Evolutionary conservation across 345 rosid species (phyloP).

Genomic region (Psidium friedrichsthalianum): DNA sequence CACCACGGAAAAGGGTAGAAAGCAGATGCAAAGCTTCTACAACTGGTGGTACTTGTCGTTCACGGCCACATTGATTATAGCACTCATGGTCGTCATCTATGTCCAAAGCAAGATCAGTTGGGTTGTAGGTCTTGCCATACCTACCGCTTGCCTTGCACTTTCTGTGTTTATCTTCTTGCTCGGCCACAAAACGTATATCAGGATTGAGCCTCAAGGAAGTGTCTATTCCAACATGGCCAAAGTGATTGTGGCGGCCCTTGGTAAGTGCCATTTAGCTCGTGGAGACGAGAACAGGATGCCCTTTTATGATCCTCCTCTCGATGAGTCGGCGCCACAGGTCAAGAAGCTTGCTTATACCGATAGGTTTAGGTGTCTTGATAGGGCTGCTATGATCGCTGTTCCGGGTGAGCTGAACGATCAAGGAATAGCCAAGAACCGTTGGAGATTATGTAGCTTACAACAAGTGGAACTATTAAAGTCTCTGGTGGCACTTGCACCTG

Average conservation of each 20-base stretch:
- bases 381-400: constrained; percentile 29
- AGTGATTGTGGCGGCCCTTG: constrained; percentile 31
- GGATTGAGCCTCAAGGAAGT: constrained; percentile 36
- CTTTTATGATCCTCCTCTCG: constrained; percentile 31
- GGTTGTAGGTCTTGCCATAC: constrained; percentile 36
- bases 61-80: constrained; percentile 34
- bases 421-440: constrained; percentile 25
- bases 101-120: constrained; percentile 56
- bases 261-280: constrained; percentile 10
- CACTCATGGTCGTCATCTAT: constrained; percentile 44
- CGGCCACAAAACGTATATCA: constrained; percentile 34
- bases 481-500: constrained; percentile 22
- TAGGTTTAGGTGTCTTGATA: constrained; percentile 32
- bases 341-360: constrained; percentile 23
- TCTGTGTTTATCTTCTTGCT: constrained; percentile 35
- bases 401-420: constrained; percentile 27
- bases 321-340: not conserved
- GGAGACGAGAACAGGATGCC: not conserved
- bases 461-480: constrained; percentile 33
- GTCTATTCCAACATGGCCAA: constrained; percentile 37
- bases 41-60: constrained; percentile 73
- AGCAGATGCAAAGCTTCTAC: constrained; percentile 47
- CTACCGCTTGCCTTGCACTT: constrained; percentile 30
- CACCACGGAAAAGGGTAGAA: constrained; percentile 24
- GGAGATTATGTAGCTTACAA: constrained; percentile 30